A percentile compares a stretch with the other conserved stretches of the same genome.
These are phyloP conservation scores for Jackrogersella minutella DNA, from an alignment of 495 filamentous ascomycete species.

Conservation along the genomic window DNA sequence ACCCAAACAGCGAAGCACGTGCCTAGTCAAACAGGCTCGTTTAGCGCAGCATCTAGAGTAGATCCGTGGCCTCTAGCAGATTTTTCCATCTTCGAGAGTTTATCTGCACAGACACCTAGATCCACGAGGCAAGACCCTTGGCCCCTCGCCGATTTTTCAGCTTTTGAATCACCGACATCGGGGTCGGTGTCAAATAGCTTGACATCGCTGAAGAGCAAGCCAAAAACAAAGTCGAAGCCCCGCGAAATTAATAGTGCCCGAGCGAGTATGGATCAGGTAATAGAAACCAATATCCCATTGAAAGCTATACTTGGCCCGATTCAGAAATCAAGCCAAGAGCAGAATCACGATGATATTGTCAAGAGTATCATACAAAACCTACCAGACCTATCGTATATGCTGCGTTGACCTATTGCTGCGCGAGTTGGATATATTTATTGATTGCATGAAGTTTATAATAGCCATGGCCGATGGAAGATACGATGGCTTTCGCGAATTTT, in stretches of 20 bases:
- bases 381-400: slow-evolving; percentile 64
- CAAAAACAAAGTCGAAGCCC: slow-evolving; percentile 4
- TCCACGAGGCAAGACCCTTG: slow-evolving; percentile 42
- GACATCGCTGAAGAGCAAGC: background rate
- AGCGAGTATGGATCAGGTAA: background rate
- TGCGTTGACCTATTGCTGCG: slow-evolving; percentile 42
- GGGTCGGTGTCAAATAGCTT: slow-evolving; percentile 2
- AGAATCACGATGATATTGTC: slow-evolving; percentile 47
- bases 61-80: slow-evolving; percentile 29
- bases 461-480: background rate
- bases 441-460: slow-evolving; percentile 17
- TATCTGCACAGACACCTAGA: slow-evolving; percentile 11
- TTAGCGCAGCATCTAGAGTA: background rate
- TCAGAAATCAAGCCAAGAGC: slow-evolving; percentile 34
- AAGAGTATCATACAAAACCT: slow-evolving; percentile 51
- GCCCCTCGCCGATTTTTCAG: slow-evolving; percentile 48
- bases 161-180: slow-evolving; percentile 45
- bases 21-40: background rate
- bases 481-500: slow-evolving; percentile 1
- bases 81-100: slow-evolving; percentile 31
- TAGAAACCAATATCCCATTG: background rate
- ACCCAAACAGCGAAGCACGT: slow-evolving; percentile 2
- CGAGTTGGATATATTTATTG: slow-evolving; percentile 11
- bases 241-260: slow-evolving; percentile 11
- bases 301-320: slow-evolving; percentile 25